Evolutionary conservation across 495 filamentous ascomycete species (phyloP).

Genomic region (Friedmanniomyces endolithicus): DNA sequence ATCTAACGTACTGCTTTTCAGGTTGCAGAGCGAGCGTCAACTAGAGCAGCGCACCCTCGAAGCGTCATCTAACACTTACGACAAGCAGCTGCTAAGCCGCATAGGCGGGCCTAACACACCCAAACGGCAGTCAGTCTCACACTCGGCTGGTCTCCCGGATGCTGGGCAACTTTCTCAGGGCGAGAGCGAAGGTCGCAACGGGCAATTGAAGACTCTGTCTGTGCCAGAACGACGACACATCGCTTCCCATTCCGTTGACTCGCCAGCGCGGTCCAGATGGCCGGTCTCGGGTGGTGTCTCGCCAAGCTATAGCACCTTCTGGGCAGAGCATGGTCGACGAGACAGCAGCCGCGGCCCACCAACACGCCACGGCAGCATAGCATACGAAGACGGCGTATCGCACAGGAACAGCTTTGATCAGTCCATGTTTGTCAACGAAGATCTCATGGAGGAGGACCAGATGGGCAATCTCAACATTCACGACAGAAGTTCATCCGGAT

Average conservation of each 20-base stretch:
- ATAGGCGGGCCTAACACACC: conserved; percentile 51
- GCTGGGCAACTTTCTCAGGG: conserved; percentile 9
- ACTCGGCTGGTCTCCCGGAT: conserved; percentile 18
- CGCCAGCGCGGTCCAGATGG: conserved; percentile 24
- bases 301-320: conserved; percentile 25
- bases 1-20: conserved; percentile 30
- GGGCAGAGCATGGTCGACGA: conserved; percentile 1
- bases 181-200: conserved; percentile 21
- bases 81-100: conserved; percentile 66
- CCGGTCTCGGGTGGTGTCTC: conserved; percentile 26
- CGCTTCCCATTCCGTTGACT: conserved; percentile 21
- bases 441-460: conserved; percentile 32
- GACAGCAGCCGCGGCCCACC: conserved; percentile 5
- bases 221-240: conserved; percentile 26
- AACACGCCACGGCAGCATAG: conserved; percentile 20
- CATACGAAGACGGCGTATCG: conserved; percentile 32
- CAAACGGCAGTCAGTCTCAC: conserved; percentile 31
- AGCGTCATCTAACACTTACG: conserved; percentile 59
- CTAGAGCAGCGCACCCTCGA: conserved; percentile 45
- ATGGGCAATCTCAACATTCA: conserved; percentile 33
- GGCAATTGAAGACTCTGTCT: conserved; percentile 26
- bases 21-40: conserved; percentile 47
- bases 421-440: conserved; percentile 53
- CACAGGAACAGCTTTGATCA: conserved; percentile 53
- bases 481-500: conserved; percentile 33